Base-by-base conservation (phyloP, 169 alveolate species). In the Eimeria sp. region DNA sequence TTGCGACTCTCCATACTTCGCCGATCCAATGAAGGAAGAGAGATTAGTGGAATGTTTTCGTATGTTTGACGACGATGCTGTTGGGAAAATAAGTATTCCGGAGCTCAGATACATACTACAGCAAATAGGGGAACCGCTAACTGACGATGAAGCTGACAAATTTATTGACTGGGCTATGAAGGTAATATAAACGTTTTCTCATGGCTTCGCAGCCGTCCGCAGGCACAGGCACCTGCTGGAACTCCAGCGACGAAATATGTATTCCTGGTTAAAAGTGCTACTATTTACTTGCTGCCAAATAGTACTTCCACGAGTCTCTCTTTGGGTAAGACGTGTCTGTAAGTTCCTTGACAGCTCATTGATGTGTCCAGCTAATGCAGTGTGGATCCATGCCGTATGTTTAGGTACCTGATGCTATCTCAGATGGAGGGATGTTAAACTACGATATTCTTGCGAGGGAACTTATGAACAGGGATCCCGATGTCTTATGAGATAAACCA, bases 101-200 rank as follows among this genome's bases (percentile, higher is more conserved):
- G 90, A 94, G 72, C 89, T 94, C 14, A 64, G 96, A 27, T 85
- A 54, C 72, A 85, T 94, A 14, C 82, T 94, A 43, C 95, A 85
- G 74, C 95, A 82, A 83, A 43, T 94, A 25, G 96, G 96, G 52
- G 96, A 94, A 58, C 76, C 82, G 25, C 76, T 94, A 68, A 20
- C 96, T 27, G 96, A 94, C 43, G 96, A 94, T 11, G 96, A 94
- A 27, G 96, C 96, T 30, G 96, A 94, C 83, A 77, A 68, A 37
- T 74, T 94, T 33, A 85, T 94, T 46, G 96, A 94, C 13, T 94
- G 96, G 96, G 96, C 94, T 1, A 83, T 82, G 72, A 94, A 94
- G 72, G 95, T 85, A 85, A 85, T 30, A 37, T 30, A 40, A 27
- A n/a, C 49, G 6, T 71, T 33, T 25, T 30, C 49, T n/a, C 77